Evolutionary conservation across 352 stramenopile species (phyloP).

Genomic region (Phytophthora quininea): DNA sequence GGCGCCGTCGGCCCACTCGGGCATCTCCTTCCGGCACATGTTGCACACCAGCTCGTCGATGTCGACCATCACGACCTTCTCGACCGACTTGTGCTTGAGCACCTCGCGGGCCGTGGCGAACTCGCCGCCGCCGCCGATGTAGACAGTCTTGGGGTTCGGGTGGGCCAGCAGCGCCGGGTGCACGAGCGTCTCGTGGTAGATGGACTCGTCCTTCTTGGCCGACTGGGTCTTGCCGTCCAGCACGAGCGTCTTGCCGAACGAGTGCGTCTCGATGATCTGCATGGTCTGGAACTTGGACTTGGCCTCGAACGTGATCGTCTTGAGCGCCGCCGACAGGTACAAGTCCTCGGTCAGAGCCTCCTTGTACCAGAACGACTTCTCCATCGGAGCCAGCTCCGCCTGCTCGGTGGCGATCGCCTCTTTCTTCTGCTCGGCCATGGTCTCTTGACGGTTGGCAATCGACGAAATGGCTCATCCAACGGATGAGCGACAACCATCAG

Average conservation of each 20-base stretch:
- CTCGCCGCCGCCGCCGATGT: slow-evolving; percentile 94
- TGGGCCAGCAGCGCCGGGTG: slow-evolving; percentile 93
- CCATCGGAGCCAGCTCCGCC: slow-evolving; percentile 52
- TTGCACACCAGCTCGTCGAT: slow-evolving; percentile 94
- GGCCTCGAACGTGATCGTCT: slow-evolving; percentile 87
- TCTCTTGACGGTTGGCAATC: slow-evolving; percentile 1
- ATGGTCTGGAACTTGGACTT: slow-evolving; percentile 93
- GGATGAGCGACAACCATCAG: background rate
- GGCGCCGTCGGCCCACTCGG: slow-evolving; percentile 91
- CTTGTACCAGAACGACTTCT: slow-evolving; percentile 83
- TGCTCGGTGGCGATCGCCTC: slow-evolving; percentile 48
- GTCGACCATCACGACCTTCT: slow-evolving; percentile 96
- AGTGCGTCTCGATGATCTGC: slow-evolving; percentile 93
- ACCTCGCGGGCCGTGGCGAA: slow-evolving; percentile 93
- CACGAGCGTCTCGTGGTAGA: slow-evolving; percentile 96
- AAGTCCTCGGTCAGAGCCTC: slow-evolving; percentile 92
- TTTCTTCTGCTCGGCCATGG: slow-evolving; percentile 43
- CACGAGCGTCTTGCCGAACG: slow-evolving; percentile 95
- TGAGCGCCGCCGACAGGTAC: slow-evolving; percentile 87
- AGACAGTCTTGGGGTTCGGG: slow-evolving; percentile 88
- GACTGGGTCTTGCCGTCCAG: slow-evolving; percentile 97
- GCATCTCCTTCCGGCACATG: slow-evolving; percentile 92
- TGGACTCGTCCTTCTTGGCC: slow-evolving; percentile 92
- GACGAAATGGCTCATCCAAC: background rate
- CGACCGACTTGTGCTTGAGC: slow-evolving; percentile 91